Evolutionary conservation across 805 yeast species (phyloP).

Genomic region (Ogataea corticis): DNA sequence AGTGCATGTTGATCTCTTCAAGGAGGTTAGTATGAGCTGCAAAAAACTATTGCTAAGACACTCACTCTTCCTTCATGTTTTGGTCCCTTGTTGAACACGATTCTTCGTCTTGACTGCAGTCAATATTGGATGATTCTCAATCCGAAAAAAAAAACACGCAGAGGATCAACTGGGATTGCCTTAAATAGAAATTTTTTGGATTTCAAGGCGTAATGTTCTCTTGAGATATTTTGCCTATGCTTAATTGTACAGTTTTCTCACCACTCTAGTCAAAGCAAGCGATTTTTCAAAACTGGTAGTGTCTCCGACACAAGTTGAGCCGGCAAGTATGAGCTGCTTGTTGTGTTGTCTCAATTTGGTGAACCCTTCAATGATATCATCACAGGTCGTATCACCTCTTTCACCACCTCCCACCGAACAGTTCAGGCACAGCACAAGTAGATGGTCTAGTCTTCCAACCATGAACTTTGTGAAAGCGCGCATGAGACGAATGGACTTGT

Average conservation of each 20-base stretch:
- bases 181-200: constrained; percentile 3
- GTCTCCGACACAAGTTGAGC: neutral
- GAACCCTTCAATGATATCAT: constrained; percentile 16
- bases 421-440: neutral
- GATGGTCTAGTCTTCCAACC: constrained; percentile 4
- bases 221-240: no score
- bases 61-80: constrained; percentile 15
- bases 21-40: no score
- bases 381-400: neutral
- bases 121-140: no score
- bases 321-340: constrained; percentile 7
- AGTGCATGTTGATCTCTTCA: constrained; percentile 21
- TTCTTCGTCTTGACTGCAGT: no score
- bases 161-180: neutral
- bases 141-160: neutral
- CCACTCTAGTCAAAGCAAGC: constrained; percentile 19
- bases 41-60: no score
- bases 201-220: no score
- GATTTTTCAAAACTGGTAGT: constrained; percentile 15
- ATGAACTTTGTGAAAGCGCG: constrained; percentile 5
- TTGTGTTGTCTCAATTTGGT: constrained; percentile 10
- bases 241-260: constrained; percentile 15
- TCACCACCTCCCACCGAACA: constrained; percentile 1
- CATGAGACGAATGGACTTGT: constrained; percentile 7
- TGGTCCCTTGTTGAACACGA: no score